phyloP scores from a whole-genome alignment of 768 basidiomycete genomes.

The Termitomyces sp. region DNA sequence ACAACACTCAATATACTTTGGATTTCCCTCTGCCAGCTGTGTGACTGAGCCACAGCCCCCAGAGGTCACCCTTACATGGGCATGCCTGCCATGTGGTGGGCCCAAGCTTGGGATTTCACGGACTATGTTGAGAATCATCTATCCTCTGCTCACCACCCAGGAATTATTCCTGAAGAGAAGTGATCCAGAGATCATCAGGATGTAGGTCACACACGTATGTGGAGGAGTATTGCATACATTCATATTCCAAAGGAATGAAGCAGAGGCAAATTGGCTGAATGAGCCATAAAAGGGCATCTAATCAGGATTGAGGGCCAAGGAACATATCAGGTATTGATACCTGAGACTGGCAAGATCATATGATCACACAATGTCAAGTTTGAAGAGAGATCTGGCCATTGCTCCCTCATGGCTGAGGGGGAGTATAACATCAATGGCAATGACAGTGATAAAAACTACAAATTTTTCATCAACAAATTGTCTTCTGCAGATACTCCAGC shows the following conservation, averaged over 20 bases:
- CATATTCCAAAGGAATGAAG: slow-evolving; percentile 8
- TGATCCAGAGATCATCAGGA: background rate
- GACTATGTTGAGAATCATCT: slow-evolving; percentile 6
- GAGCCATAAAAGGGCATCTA: background rate
- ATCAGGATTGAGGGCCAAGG: slow-evolving; percentile 11
- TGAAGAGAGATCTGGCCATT: slow-evolving; percentile 13
- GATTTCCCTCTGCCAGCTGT: too few relatives aligned
- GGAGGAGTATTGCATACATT: background rate
- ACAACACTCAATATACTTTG: too few relatives aligned
- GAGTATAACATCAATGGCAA: background rate
- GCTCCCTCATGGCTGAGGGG: slow-evolving; percentile 3
- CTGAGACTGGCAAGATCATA: slow-evolving; percentile 7
- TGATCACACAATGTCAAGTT: slow-evolving; percentile 5
- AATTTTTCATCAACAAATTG: background rate
- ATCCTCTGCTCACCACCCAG: background rate
- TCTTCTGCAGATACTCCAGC: too few relatives aligned
- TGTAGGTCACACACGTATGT: background rate
- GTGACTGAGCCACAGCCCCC: too few relatives aligned
- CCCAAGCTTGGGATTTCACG: slow-evolving; percentile 2
- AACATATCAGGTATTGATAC: slow-evolving; percentile 10
- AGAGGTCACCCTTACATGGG: too few relatives aligned
- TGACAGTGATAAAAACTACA: background rate
- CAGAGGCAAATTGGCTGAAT: slow-evolving; percentile 7
- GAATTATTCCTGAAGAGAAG: slow-evolving; percentile 10
- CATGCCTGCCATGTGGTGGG: background rate